Evolutionary conservation across 768 basidiomycete species (phyloP), one percentile per base, ranked within the genome.

Genomic region (Boletus rubescentipes): DNA sequence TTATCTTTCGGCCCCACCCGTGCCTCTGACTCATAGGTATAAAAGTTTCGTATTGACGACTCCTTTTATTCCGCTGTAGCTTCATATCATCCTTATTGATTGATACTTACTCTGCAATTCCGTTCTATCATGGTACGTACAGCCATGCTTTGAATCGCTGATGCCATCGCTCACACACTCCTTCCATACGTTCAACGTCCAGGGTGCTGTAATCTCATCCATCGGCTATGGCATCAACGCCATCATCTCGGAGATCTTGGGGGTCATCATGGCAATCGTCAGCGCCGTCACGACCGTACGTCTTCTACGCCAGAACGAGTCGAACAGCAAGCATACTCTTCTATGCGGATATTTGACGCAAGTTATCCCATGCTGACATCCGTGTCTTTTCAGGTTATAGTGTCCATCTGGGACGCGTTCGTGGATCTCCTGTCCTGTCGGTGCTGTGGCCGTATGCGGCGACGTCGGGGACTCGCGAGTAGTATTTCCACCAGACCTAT

Each of bases 171-270:
- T 31, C 47, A 31, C 26, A 35, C 16, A 15, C 14, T 7, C 20
- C 21, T 46, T 20, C n/a, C n/a, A 18, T 12, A 8, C 26, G 26
- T 6, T 26, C 26, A 26, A 5, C 2, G 9, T 23, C 23, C 15
- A 86, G 86, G 85, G 84, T 49, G 75, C 83, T 23, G 70, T 86
- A 44, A 68, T 86, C 64, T 86, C 84, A 65, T 77, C 85, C 30
- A 87, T 88, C 42, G 86, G 82, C 20, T 62, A 68, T 42, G 85
- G 76, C 35, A 80, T 88, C 53, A 80, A 80, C 55, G 70, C 79
- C 44, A 63, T 88, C 56, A 75, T 88, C 61, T 77, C 77, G 45
- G 85, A 82, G 11, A 83, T 88, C 45, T 84, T 82, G 11, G 60
- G 56, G 48, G 71, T 85, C 5, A 66, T 86, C 57, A 47, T 46